These are phyloP conservation scores for Podaxis sp. DNA, from an alignment of 768 basidiomycete genomes.

Conservation along the genomic window DNA sequence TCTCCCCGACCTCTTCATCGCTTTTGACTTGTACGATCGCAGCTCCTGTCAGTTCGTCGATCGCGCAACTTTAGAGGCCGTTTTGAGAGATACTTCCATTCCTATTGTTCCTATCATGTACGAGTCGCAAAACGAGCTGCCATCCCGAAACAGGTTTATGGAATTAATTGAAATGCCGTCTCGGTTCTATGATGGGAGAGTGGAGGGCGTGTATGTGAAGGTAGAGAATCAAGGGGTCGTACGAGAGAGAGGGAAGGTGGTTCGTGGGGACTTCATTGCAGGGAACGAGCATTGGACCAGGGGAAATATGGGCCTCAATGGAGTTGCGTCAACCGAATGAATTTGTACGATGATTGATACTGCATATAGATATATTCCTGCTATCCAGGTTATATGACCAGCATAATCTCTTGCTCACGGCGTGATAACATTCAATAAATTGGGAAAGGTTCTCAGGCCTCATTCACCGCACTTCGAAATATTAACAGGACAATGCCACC, in stretches of 20 bases:
- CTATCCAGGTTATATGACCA: neutral
- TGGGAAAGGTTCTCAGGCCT: too few relatives aligned
- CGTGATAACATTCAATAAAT: too few relatives aligned
- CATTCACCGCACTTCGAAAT: too few relatives aligned
- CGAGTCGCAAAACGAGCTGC: constrained; percentile 32
- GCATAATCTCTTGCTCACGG: too few relatives aligned
- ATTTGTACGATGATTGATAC: constrained; percentile 24
- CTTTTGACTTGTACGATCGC: constrained; percentile 58
- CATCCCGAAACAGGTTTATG: constrained; percentile 32
- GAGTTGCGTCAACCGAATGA: neutral
- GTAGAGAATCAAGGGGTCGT: constrained; percentile 7
- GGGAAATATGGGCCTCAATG: constrained; percentile 19
- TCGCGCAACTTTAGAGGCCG: constrained; percentile 25
- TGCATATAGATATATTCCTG: constrained; percentile 14
- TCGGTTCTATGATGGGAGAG: constrained; percentile 26
- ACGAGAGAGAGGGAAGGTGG: constrained; percentile 44
- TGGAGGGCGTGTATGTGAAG: constrained; percentile 15
- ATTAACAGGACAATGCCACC: too few relatives aligned
- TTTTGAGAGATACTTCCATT: constrained; percentile 38
- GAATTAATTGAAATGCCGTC: constrained; percentile 43
- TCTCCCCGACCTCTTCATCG: constrained; percentile 54
- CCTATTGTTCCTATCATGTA: constrained; percentile 38
- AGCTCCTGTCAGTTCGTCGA: constrained; percentile 35
- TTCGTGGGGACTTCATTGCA: constrained; percentile 55
- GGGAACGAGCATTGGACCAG: constrained; percentile 61